A percentile compares a stretch with the other conserved stretches of the same genome.
phyloP scores from a whole-genome alignment of 2,329 filamentous ascomycete genomes.

The Chaetomium strumarium region DNA sequence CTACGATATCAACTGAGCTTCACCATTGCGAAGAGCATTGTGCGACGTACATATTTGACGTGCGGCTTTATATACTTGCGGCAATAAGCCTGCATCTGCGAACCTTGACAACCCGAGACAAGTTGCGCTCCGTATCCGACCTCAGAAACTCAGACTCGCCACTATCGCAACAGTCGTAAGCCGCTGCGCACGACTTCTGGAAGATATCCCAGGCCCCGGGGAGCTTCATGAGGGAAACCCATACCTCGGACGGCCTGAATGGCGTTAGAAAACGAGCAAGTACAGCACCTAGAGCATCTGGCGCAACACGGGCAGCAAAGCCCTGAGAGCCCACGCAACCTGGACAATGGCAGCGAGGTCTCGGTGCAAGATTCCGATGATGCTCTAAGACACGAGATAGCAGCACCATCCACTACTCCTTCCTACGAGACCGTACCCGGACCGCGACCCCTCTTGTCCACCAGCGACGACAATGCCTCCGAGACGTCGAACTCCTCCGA shows the following conservation, averaged over 20 bases:
- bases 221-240: constrained; percentile 2
- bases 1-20: too few species aligned
- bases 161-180: background rate
- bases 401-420: background rate
- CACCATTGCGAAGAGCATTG: too few species aligned
- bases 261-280: constrained; percentile 16
- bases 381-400: background rate
- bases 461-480: constrained; percentile 9
- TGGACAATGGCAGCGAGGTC: background rate
- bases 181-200: background rate
- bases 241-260: constrained; percentile 15
- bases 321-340: background rate
- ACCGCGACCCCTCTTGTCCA: constrained; percentile 4
- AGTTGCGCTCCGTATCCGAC: too few species aligned
- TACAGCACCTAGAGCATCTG: constrained; percentile 4
- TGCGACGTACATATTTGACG: too few species aligned
- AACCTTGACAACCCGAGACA: too few species aligned
- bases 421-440: background rate
- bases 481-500: constrained; percentile 11
- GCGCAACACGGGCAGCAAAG: constrained; percentile 8
- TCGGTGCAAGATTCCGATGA: background rate
- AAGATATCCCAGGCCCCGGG: background rate
- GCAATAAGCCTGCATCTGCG: too few species aligned
- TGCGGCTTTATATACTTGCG: too few species aligned
- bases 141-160: background rate